Evolutionary conservation across 805 yeast species (phyloP).

Genomic region (Allodekkera sacchari): DNA sequence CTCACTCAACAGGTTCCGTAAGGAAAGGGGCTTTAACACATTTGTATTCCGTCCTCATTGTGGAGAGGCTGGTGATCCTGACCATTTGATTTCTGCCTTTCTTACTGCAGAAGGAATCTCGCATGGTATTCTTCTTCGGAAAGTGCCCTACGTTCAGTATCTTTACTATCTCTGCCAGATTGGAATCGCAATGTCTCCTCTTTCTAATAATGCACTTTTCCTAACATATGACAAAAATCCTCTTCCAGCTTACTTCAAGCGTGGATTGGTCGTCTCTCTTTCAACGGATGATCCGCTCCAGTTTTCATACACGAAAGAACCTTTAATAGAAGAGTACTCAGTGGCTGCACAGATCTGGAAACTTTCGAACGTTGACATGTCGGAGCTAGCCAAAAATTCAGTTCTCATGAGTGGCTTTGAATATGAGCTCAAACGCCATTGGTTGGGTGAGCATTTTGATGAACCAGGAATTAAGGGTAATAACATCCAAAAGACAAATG

Average conservation of each 20-base stretch:
- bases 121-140: slow-evolving; percentile 90
- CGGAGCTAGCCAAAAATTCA: slow-evolving; percentile 90
- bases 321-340: slow-evolving; percentile 93
- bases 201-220: slow-evolving; percentile 92
- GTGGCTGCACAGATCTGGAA: slow-evolving; percentile 98
- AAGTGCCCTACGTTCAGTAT: slow-evolving; percentile 92
- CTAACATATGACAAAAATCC: slow-evolving; percentile 97
- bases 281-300: slow-evolving; percentile 98
- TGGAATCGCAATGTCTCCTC: slow-evolving; percentile 97
- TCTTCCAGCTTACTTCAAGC: slow-evolving; percentile 79
- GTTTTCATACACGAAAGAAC: slow-evolving; percentile 94
- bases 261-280: slow-evolving; percentile 89
- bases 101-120: slow-evolving; percentile 86
- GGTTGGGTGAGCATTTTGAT: slow-evolving; percentile 72
- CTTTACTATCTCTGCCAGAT: slow-evolving; percentile 89
- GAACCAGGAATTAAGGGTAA: slow-evolving; percentile 67
- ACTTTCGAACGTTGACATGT: slow-evolving; percentile 91
- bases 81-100: slow-evolving; percentile 86
- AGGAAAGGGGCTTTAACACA: slow-evolving; percentile 68
- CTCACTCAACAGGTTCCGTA: slow-evolving; percentile 78
- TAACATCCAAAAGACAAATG: slow-evolving; percentile 89
- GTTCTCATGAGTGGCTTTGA: slow-evolving; percentile 95
- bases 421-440: slow-evolving; percentile 72
- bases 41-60: slow-evolving; percentile 96
- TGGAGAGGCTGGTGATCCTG: slow-evolving; percentile 99